Base-by-base conservation (phyloP, 306 rosid genomes). In the Leucaena leucocephala region DNA sequence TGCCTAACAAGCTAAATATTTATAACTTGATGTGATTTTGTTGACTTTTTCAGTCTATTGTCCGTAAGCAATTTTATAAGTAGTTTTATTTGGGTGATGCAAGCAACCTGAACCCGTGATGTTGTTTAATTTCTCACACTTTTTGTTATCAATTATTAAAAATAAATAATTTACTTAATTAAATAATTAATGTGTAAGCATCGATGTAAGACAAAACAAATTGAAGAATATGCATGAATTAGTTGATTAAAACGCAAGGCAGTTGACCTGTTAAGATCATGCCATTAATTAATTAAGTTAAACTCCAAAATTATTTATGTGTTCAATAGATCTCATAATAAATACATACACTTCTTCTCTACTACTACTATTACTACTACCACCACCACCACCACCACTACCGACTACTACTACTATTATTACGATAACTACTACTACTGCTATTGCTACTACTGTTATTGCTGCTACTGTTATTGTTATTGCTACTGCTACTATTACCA, bases 181-280 rank as follows among this genome's bases (percentile, higher is more conserved):
- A 49, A 49, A 16, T 5, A 52, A 52, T 15, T 4, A 48, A 35
- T 38, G 8, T 62, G 54, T 39, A 22, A 73, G 14, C 12, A 7
- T 76, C 62, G 15, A 34, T 13, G 66, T 65, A 54, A 5, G 39
- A 73, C 19, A 66, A 48, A 48, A 73, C n/a, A 0, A 34, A 45
- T 9, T 36, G 63, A 9, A 54, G 27, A 27, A 27, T 27, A 27
- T 27, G 27, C 72, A 36, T 49, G 40, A 34, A 4, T 21, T 38
- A 70, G 38, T 22, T 70, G 62, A 40, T 70, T 45, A n/a, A 36
- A 48, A 45, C 42, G 38, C 39, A 49, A 68, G 80, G 85, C 19
- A 55, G 87, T 84, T 83, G 76, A 83, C 84, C 83, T 44, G 86
- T 78, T 68, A 58, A 71, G 63, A 66, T 81, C 86, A 80, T 43